phyloP scores from a whole-genome alignment of 805 yeast genomes.

The Starmerella vaccinii region DNA sequence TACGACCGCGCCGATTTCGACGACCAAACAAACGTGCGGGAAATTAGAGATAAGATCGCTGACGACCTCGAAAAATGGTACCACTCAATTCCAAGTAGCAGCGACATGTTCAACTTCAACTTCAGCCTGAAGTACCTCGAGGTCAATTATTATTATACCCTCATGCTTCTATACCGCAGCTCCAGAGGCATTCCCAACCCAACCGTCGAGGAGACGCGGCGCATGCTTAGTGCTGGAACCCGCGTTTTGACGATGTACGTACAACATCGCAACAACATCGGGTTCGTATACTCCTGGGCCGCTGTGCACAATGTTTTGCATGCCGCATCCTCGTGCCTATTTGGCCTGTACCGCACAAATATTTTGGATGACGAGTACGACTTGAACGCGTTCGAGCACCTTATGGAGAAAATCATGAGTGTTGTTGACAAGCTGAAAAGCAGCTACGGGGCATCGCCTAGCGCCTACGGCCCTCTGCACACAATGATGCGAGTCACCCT shows the following conservation, averaged over 20 bases:
- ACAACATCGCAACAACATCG: constrained; percentile 44
- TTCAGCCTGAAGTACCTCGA: constrained; percentile 62
- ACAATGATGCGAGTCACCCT: not conserved
- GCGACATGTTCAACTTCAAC: constrained; percentile 56
- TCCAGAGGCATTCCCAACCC: constrained; percentile 58
- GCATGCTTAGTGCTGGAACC: constrained; percentile 53
- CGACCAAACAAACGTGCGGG: constrained; percentile 42
- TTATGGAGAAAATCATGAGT: constrained; percentile 12
- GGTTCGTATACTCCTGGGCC: constrained; percentile 83
- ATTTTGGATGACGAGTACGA: constrained; percentile 40
- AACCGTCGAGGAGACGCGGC: constrained; percentile 42
- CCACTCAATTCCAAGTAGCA: constrained; percentile 43
- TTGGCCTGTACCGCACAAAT: constrained; percentile 62
- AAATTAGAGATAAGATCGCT: constrained; percentile 41
- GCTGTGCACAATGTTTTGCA: constrained; percentile 80
- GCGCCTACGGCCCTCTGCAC: not conserved
- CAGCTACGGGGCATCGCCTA: constrained; percentile 9
- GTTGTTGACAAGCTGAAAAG: constrained; percentile 15
- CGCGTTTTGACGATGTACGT: constrained; percentile 57
- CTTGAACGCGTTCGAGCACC: constrained; percentile 24
- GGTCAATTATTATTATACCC: constrained; percentile 67
- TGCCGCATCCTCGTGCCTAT: constrained; percentile 79
- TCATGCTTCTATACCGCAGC: constrained; percentile 62
- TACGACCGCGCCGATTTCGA: constrained; percentile 39
- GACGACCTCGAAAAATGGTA: constrained; percentile 55